Percentiles rank a stretch among this genome's conserved stretches.
phyloP scores from a whole-genome alignment of 2,329 filamentous ascomycete genomes.

The Graphilbum fragrans region DNA sequence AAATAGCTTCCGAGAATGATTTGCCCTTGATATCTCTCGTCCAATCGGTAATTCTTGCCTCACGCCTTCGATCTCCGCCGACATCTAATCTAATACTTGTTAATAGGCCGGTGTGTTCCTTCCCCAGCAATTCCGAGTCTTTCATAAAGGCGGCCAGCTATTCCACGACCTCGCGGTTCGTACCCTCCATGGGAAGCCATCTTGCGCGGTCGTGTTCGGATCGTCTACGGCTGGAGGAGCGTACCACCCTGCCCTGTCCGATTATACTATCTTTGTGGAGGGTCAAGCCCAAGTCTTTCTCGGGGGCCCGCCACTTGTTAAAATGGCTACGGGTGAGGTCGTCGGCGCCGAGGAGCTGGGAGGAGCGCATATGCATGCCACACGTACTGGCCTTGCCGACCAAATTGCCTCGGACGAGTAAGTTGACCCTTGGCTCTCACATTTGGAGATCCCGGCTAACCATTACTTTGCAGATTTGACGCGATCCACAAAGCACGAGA shows the following conservation, averaged over 20 bases:
- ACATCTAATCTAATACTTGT: neutral
- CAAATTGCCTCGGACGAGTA: conserved; percentile 28
- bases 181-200: neutral
- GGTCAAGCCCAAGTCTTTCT: conserved; percentile 31
- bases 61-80: too few species aligned
- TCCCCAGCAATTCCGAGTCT: neutral
- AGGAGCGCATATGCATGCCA: conserved; percentile 26
- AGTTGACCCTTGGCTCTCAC: neutral
- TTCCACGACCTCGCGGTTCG: neutral
- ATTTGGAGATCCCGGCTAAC: neutral
- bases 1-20: neutral
- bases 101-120: neutral
- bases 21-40: neutral
- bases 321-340: conserved; percentile 32
- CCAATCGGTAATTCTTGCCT: neutral
- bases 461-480: conserved; percentile 18
- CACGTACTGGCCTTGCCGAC: conserved; percentile 27
- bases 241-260: neutral
- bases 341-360: conserved; percentile 28
- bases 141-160: neutral
- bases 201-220: neutral
- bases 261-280: conserved; percentile 18
- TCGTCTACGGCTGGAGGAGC: neutral
- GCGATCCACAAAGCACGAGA: conserved; percentile 20
- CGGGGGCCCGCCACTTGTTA: conserved; percentile 29